Percentiles rank a stretch among this genome's conserved stretches.
phyloP scores from a whole-genome alignment of 1,284 basidiomycete species.

The Cryptococcus neoformans region DNA sequence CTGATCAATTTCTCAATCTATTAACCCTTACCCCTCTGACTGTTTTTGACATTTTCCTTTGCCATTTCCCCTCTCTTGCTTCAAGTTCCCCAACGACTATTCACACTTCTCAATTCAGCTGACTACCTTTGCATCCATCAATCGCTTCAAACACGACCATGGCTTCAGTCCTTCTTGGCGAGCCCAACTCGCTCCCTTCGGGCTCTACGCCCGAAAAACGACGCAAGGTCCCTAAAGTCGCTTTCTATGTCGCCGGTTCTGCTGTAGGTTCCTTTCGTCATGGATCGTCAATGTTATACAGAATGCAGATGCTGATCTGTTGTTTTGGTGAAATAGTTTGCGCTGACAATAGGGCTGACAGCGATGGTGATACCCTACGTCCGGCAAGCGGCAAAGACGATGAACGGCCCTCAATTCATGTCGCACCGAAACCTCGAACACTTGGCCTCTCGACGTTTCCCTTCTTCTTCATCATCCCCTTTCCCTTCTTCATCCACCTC shows the following conservation, averaged over 20 bases:
- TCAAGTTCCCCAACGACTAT: no score
- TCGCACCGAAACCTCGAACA: constrained; percentile 15
- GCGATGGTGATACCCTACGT: constrained; percentile 33
- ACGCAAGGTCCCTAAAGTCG: constrained; percentile 34
- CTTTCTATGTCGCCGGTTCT: constrained; percentile 38
- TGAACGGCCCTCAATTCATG: constrained; percentile 24
- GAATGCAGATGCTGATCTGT: background rate
- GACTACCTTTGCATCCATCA: no score
- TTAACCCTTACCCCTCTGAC: no score
- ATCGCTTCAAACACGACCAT: background rate
- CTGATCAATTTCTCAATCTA: no score
- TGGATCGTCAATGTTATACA: background rate
- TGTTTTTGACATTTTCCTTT: no score
- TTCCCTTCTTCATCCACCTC: background rate
- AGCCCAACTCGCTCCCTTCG: constrained; percentile 5
- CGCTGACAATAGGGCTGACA: constrained; percentile 36
- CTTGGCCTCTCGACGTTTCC: background rate
- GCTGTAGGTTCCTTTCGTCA: constrained; percentile 23
- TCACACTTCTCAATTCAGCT: no score
- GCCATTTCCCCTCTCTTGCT: no score
- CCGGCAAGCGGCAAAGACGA: constrained; percentile 28
- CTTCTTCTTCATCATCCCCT: background rate
- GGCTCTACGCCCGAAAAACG: constrained; percentile 4
- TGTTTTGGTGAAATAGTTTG: constrained; percentile 18
- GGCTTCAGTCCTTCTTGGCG: constrained; percentile 11